A percentile compares a stretch with the other conserved stretches of the same genome.
phyloP scores from a whole-genome alignment of 257 asterid genomes.

The Solanum etuberosum region DNA sequence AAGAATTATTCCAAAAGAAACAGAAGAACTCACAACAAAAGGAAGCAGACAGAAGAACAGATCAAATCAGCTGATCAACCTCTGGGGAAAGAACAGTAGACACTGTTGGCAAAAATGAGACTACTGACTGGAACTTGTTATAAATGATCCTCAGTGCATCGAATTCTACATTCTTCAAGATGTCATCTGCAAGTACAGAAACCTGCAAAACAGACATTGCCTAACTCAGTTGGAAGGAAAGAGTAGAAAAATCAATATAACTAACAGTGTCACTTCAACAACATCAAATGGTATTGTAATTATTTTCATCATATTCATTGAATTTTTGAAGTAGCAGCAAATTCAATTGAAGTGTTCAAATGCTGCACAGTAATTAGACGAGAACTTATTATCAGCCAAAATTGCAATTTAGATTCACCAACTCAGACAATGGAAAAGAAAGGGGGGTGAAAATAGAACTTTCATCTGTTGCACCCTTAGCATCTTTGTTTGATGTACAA shows the following conservation, averaged over 20 bases:
- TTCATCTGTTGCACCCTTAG: not conserved
- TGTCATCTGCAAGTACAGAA: constrained; percentile 92
- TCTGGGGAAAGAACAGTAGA: constrained; percentile 89
- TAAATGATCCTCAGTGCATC: constrained; percentile 77
- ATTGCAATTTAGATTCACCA: not conserved
- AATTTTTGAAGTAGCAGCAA: not conserved
- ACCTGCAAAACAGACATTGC: constrained; percentile 36
- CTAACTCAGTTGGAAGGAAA: not conserved
- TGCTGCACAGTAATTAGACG: not conserved
- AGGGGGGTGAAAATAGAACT: not conserved
- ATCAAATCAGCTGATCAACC: constrained; percentile 27
- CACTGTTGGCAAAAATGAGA: constrained; percentile 55
- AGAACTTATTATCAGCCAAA: not conserved
- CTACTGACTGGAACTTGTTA: constrained; percentile 90
- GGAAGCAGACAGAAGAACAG: not conserved
- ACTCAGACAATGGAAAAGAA: not conserved
- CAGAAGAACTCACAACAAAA: not conserved
- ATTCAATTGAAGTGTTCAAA: not conserved
- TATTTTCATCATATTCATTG: not conserved
- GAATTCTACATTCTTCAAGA: constrained; percentile 78
- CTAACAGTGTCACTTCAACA: not conserved
- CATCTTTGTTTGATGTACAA: not conserved
- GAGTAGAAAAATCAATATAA: not conserved
- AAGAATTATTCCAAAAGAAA: not conserved
- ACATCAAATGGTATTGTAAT: not conserved